Base-by-base conservation (phyloP, 2,329 filamentous ascomycete species). In the Ophiostoma tasmaniense region DNA sequence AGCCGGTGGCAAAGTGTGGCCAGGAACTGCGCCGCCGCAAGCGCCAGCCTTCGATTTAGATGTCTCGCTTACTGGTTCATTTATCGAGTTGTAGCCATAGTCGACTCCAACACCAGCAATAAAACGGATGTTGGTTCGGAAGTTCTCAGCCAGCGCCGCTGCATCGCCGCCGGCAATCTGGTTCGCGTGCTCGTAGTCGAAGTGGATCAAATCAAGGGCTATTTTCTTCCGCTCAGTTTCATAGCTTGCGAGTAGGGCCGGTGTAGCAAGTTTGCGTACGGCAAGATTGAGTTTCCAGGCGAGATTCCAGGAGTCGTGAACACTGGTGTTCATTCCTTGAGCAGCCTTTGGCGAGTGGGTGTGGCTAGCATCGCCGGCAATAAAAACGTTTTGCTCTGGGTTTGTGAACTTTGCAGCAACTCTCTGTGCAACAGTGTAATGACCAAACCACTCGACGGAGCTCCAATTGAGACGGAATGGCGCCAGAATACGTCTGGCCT, bases 351-450 rank as follows among this genome's bases (percentile, higher is more conserved):
- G 87, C 0, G 83, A 86, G 73, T 89, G 87, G 0, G 87, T 89
- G 73, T 90, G 87, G 73, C 85, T 87, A 3, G 87, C 86, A 72
- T 90, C 87, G 3, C 87, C 87, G 0, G 84, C 84, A 8, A 90
- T 76, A 72, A 89, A 89, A 1, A 88, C 82, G 1, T 79, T 76
- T 86, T 82, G 52, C 69, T 86, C 78, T 37, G 85, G 80, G 73
- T 89, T 85, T 71, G 85, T 84, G 78, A 92, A 93, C 61, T 84
- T 82, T 71, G 86, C 85, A 0, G 90, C 90, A 25, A 92, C 84
- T 14, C 90, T 85, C 79, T 90, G 89, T 5, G 88, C 87, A 69
- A 91, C 87, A 71, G 86, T 83, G 75, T 90, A 92, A 52, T 86
- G 85, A 61, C 88, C 89, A 79, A 91, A 91, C 88, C 89, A 92